These are phyloP conservation scores for Picocystis salinarum DNA, from an alignment of 139 green algal genomes.

Conservation along the genomic window DNA sequence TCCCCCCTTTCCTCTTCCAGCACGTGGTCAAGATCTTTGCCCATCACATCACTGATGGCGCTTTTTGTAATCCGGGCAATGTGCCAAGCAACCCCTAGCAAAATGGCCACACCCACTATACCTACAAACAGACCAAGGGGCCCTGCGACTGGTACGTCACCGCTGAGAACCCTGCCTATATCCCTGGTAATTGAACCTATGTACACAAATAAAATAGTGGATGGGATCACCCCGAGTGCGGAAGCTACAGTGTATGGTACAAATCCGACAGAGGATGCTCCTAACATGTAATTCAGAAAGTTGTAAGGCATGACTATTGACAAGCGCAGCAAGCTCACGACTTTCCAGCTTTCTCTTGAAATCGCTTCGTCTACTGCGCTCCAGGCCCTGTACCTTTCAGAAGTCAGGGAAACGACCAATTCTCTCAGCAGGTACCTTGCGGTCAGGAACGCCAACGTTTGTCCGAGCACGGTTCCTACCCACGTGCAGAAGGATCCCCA, in stretches of 20 bases:
- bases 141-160: no score
- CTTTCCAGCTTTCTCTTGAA: slow-evolving; percentile 28
- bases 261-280: slow-evolving; percentile 23
- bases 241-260: neutral
- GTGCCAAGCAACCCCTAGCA: no score
- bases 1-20: no score
- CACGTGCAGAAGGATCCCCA: slow-evolving; percentile 21
- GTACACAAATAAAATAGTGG: no score
- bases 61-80: no score
- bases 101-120: no score
- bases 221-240: no score
- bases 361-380: slow-evolving; percentile 25
- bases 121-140: no score
- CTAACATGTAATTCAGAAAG: slow-evolving; percentile 37
- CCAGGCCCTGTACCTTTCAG: slow-evolving; percentile 29
- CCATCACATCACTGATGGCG: no score
- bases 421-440: slow-evolving; percentile 25
- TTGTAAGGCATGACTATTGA: slow-evolving; percentile 37
- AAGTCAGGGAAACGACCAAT: slow-evolving; percentile 19
- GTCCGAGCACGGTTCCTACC: slow-evolving; percentile 19
- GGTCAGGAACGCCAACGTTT: slow-evolving; percentile 30
- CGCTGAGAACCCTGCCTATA: no score
- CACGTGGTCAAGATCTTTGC: no score
- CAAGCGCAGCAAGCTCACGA: slow-evolving; percentile 35
- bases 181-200: no score